phyloP scores from a whole-genome alignment of 169 alveolate genomes.

The Plasmodium coatneyi region DNA sequence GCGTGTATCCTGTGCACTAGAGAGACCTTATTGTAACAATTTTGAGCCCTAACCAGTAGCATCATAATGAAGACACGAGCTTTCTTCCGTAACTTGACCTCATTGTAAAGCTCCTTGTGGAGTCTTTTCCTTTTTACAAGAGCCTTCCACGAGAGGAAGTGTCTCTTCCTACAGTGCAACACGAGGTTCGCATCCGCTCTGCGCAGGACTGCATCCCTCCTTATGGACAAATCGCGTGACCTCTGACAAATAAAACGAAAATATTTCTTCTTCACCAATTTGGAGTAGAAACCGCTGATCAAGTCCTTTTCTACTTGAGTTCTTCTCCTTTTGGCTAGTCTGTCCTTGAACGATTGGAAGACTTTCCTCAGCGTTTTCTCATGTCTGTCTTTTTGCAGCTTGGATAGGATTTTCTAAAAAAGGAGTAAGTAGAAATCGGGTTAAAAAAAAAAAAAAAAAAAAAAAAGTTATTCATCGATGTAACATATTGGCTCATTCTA shows the following conservation, averaged over 20 bases:
- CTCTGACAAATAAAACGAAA: neutral
- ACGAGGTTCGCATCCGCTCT: neutral
- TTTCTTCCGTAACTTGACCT: constrained; percentile 23
- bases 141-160: constrained; percentile 15
- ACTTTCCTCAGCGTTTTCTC: constrained; percentile 3
- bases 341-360: neutral
- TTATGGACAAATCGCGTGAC: neutral
- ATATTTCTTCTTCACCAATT: neutral
- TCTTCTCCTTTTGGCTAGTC: constrained; percentile 8
- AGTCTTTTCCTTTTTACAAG: neutral
- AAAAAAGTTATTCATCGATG: neutral
- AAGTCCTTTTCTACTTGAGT: constrained; percentile 15
- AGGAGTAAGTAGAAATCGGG: neutral
- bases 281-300: neutral
- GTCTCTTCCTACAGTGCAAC: neutral
- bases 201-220: neutral
- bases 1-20: constrained; percentile 1
- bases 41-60: constrained; percentile 8
- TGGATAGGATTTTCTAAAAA: constrained; percentile 11
- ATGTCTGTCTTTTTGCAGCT: neutral
- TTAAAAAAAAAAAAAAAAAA: neutral
- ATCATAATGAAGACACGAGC: constrained; percentile 6
- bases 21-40: neutral
- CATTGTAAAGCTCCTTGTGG: neutral
- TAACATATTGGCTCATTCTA: neutral